Conservation (phyloP, 2,329 filamentous ascomycete species). For the Aspergillus sp. region DNA sequence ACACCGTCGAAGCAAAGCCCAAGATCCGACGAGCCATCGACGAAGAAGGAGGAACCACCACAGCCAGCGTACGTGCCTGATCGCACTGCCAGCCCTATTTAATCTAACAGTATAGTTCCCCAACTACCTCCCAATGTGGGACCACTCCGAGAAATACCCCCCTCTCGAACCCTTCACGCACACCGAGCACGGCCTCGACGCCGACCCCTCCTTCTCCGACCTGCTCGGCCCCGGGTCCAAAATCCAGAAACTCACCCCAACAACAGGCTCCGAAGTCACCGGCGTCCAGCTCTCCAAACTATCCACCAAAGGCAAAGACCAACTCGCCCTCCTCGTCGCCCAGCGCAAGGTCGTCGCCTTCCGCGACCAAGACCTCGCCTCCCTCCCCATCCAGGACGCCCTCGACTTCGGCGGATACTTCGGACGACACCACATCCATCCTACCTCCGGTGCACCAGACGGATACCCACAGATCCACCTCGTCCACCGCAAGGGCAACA, state of each 20-base stretch:
- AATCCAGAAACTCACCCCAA: conserved; percentile 31
- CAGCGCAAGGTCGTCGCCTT: conserved; percentile 35
- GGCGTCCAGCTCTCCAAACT: conserved; percentile 34
- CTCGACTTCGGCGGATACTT: conserved; percentile 72
- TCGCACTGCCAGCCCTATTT: too few relatives aligned
- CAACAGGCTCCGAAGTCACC: conserved; percentile 36
- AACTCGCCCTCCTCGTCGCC: conserved; percentile 35
- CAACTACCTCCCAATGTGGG: conserved; percentile 26
- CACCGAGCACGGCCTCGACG: conserved; percentile 41
- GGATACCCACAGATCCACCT: conserved; percentile 72
- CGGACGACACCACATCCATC: conserved; percentile 78
- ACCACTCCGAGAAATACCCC: conserved; percentile 33
- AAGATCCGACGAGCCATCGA: conserved; percentile 23
- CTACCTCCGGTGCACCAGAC: conserved; percentile 70
- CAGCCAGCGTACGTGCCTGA: conserved; percentile 21
- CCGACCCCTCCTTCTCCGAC: conserved; percentile 46
- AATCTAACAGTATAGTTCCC: conserved; percentile 20
- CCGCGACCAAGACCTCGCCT: conserved; percentile 64
- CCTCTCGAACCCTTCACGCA: conserved; percentile 45
- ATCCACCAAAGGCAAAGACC: conserved; percentile 29
- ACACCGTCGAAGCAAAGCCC: conserved; percentile 7
- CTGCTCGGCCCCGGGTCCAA: conserved; percentile 30
- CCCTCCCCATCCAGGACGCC: conserved; percentile 67
- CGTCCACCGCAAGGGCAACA: conserved; percentile 67
- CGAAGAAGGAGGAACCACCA: conserved; percentile 24